phyloP scores from a whole-genome alignment of 345 rosid species.

The Salix udensis region DNA sequence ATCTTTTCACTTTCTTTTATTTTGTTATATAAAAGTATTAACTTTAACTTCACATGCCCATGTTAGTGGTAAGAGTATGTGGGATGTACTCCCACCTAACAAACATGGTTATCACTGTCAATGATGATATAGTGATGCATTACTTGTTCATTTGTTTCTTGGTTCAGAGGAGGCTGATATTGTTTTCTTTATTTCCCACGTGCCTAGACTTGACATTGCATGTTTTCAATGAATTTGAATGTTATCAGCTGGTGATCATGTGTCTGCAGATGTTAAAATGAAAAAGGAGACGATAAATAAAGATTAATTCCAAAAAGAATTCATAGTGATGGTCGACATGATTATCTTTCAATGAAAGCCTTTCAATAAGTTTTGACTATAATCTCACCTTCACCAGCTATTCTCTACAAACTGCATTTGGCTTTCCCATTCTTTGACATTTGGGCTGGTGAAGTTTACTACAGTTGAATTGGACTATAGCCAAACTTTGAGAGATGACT shows the following conservation, averaged over 20 bases:
- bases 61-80: background rate
- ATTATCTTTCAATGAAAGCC: constrained; percentile 37
- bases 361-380: constrained; percentile 32
- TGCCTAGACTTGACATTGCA: constrained; percentile 12
- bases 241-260: constrained; percentile 45
- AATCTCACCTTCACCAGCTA: constrained; percentile 37
- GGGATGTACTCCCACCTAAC: background rate
- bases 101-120: background rate
- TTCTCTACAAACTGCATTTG: constrained; percentile 24
- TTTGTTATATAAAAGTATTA: background rate
- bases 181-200: background rate
- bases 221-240: constrained; percentile 30
- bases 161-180: background rate
- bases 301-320: constrained; percentile 38
- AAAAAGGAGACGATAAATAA: constrained; percentile 47
- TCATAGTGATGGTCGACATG: constrained; percentile 46
- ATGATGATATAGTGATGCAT: background rate
- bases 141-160: background rate
- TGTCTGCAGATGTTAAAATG: constrained; percentile 61
- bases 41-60: background rate
- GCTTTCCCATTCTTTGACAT: constrained; percentile 27
- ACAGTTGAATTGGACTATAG: constrained; percentile 22
- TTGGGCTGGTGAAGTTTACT: constrained; percentile 37
- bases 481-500: constrained; percentile 32
- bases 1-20: too few relatives aligned